Evolutionary conservation across 192 early-diverging fungal genomes (phyloP), one percentile per base, ranked within the genome.

Genomic region (Coemansia reversa): DNA sequence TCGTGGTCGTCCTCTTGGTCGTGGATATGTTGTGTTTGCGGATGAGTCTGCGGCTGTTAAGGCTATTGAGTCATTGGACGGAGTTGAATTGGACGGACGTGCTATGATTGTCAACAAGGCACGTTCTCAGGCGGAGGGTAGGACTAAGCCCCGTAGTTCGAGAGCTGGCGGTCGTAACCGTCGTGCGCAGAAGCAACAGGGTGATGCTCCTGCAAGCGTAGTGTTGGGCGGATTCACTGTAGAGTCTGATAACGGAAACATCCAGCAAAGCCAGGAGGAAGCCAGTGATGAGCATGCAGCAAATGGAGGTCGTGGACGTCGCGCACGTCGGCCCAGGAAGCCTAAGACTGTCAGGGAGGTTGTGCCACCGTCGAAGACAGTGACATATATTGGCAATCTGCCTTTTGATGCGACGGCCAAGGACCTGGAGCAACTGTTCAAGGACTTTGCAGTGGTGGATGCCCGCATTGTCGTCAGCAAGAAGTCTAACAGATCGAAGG

Each of bases 91-190:
- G 50, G 89, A 87, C 60, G 94, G 90, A 32, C 92, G 97, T 58
- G 67, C 83, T 55, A 89, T 98, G 83, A 98, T 93, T 73, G 93
- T 97, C 33, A 91, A 97, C 85, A 60, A 86, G 24, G 95, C 97
- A 25, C 85, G 87, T 54, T 88, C 91, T 68, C 83, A 76, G 76
- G 70, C 51, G 52, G 75, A 66, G 51, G 52, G 53, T 19, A 32
- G 67, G 18, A 60, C 45, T 54, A 74, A 62, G 47, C 63, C 58
- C 69, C 68, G 65, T 58, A 50, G 65, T 53, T 70, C 67, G 23
- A 61, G 61, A 48, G 45, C 63, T 29, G 70, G 76, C 56, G n/a
- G n/a, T n/a, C 70, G 66, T 45, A 56, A 55, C 42, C 56, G 54
- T n/a, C 63, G 55, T 32, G 49, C 56, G 32, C 53, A 55, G 20